These are phyloP conservation scores for Trichosporon sp. DNA, from an alignment of 1,284 basidiomycete species.

Conservation along the genomic window DNA sequence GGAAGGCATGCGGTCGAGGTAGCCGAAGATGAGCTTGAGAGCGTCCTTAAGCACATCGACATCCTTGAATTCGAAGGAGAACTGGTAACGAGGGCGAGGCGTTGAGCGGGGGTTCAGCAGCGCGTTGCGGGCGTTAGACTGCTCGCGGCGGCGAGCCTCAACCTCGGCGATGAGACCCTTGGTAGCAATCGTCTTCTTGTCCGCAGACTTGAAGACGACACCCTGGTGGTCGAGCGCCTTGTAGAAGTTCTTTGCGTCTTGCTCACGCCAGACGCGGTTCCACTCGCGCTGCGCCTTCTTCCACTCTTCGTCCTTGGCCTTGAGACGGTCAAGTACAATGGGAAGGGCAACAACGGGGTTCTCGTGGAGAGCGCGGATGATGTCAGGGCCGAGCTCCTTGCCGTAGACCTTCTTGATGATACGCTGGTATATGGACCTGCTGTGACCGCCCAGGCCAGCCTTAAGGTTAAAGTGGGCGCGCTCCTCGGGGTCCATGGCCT, in stretches of 20 bases:
- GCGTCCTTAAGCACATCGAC: conserved; percentile 77
- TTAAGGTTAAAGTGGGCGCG: conserved; percentile 77
- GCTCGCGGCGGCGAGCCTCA: conserved; percentile 69
- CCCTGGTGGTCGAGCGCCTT: conserved; percentile 96
- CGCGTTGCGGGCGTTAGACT: conserved; percentile 67
- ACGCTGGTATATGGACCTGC: conserved; percentile 84
- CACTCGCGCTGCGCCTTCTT: conserved; percentile 89
- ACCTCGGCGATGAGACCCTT: conserved; percentile 88
- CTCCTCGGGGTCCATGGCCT: conserved; percentile 86
- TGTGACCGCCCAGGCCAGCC: conserved; percentile 81
- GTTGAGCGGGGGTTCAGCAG: conserved; percentile 60
- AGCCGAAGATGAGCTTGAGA: conserved; percentile 83
- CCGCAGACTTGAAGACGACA: conserved; percentile 87
- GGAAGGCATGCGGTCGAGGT: conserved; percentile 76
- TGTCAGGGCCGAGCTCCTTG: conserved; percentile 66
- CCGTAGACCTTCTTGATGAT: conserved; percentile 96
- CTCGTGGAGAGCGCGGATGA: conserved; percentile 88
- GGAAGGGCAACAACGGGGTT: conserved; percentile 86
- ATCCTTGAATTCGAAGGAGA: conserved; percentile 76
- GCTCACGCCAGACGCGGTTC: conserved; percentile 95
- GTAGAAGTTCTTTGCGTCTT: conserved; percentile 95
- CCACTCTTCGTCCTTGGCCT: conserved; percentile 98
- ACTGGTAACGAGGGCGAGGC: conserved; percentile 57
- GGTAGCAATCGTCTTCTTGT: conserved; percentile 91
- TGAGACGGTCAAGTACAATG: conserved; percentile 83